Evolutionary conservation across 768 basidiomycete species (phyloP), one percentile per base, ranked within the genome.

Genomic region (Cubamyces sp.): DNA sequence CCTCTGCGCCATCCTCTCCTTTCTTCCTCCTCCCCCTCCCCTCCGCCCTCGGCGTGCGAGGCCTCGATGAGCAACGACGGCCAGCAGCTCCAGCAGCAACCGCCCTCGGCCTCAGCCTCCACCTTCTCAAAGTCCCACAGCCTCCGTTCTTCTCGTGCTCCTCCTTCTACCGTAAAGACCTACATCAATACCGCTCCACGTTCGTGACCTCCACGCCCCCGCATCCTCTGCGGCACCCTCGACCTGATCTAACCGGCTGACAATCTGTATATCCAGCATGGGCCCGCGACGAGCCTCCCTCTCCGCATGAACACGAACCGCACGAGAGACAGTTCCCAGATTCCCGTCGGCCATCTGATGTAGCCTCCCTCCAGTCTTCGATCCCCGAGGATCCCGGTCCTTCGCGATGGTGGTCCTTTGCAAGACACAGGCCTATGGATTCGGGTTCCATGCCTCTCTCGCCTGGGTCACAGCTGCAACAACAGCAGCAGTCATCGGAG

Each of bases 231-330:
- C 48, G 14, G 34, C 34, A 34, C 34, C 9, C 25, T 16, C 18
- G 11, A 30, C n/a, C 46, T 16, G 40, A 12, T n/a, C 5, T 42
- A 23, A 11, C 39, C 53, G 43, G 19, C 58, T 60, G 61, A 61
- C 45, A 3, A 2, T 16, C 45, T n/a, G 4, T 26, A 40, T 23
- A 19, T 51, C 40, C 55, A 94, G 91, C 92, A 51, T 94, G 91
- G 91, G 92, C 91, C 4, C 80, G 83, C 66, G 88, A 93, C 71
- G 92, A 94, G 70, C 90, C 90, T 4, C 89, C 90, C 4, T 91
- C 90, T 0, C 89, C 90, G 0, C 82, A 76, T 3, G 81, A 81
- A 46, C 67, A 73, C 34, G 70, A 70, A 45, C 81, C 85, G 50
- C 79, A 78, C 34, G 59, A 71, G 18, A 73, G 73, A 49, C 71